Percentiles rank a stretch among this genome's conserved stretches.
Conservation (phyloP, 2,329 filamentous ascomycete species). For the Hypoxylon sp. region DNA sequence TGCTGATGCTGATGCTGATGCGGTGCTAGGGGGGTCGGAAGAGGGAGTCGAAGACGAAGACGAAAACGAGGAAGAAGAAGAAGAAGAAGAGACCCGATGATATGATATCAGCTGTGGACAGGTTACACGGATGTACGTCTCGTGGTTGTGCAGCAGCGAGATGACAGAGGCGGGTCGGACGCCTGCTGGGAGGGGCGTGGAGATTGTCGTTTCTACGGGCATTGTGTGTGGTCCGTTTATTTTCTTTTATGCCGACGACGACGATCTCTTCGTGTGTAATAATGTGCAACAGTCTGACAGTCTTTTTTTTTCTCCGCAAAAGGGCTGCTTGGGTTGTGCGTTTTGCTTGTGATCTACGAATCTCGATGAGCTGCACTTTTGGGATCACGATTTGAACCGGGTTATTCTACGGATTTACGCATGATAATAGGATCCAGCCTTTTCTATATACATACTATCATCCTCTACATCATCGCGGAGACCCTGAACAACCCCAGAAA, state of each 20-base stretch:
- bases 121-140: slow-evolving; percentile 48
- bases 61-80: too few species aligned
- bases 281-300: too few species aligned
- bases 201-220: slow-evolving; percentile 50
- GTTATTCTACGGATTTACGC: too few species aligned
- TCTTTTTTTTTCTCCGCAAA: background rate
- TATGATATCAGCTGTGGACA: slow-evolving; percentile 41
- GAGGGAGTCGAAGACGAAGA: too few species aligned
- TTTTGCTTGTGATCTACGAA: background rate
- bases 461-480: background rate
- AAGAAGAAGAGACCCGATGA: slow-evolving; percentile 25
- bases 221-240: too few species aligned
- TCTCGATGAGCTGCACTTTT: too few species aligned
- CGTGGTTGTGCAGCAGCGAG: slow-evolving; percentile 55
- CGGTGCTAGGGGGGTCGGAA: slow-evolving; percentile 15
- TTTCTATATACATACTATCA: too few species aligned
- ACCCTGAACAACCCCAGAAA: background rate
- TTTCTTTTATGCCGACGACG: too few species aligned
- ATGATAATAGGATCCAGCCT: too few species aligned
- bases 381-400: too few species aligned
- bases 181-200: slow-evolving; percentile 47
- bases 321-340: too few species aligned
- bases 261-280: too few species aligned
- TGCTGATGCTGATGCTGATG: background rate
- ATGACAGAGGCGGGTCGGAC: slow-evolving; percentile 36